Evolutionary conservation across 305 asterid species (phyloP), one percentile per base, ranked within the genome.

Genomic region (Fraxinus albicans): DNA sequence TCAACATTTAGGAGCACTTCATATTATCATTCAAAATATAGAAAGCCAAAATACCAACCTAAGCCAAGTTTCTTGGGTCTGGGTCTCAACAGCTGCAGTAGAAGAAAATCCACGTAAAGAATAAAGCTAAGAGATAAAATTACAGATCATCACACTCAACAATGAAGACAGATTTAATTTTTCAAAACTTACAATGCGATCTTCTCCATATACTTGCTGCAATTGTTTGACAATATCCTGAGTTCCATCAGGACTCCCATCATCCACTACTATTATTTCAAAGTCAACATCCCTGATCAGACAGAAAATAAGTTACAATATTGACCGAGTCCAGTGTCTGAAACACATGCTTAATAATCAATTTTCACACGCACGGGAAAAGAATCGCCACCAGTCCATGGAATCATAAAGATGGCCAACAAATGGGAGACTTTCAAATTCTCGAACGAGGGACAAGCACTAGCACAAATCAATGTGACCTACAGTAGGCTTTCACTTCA

Each of bases 231-330:
- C 93, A 79, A 94, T 90, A 77, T 96, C 98, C 86, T 94, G 99
- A 79, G 99, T 96, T 85, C 99, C 99, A 76, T 96, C 99, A 34
- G 99, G 98, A 89, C 98, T 94, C 88, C 99, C 99, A 84, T 96
- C 99, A 86, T 96, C 99, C 84, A 96, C 98, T 40, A 93, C 91
- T 72, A 96, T 91, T 81, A 94, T 89, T 88, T 96, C 99, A 86
- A 96, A 96, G 86, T 96, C 83, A 73, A 91, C 89, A 88, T 89
- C 90, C 90, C 99, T 96, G 86, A 85, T 74, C 84, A 84, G 84
- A 38, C 40, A 72, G 76, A 75, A 84, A 65, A 80, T 53, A 78
- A n/a, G 38, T 80, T 12, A 78, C 58, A 80, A 78, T 74, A 82
- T 36, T 42, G 17, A 78, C 38, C n/a, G 29, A 21, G 77, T 73